Base-by-base conservation (phyloP, 805 yeast species). In the Candida michaelii region DNA sequence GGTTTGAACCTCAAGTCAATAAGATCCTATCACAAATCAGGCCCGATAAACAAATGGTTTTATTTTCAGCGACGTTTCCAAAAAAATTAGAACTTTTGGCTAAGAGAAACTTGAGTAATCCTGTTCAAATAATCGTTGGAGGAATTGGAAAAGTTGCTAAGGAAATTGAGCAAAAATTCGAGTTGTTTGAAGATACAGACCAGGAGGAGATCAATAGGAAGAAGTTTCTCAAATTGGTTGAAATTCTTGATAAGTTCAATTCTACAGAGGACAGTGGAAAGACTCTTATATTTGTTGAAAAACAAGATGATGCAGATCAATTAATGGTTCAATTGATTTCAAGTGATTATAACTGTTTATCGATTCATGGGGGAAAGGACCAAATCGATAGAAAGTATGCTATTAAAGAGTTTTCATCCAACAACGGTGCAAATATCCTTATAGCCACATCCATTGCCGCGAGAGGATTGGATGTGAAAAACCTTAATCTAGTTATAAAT, bases 391-490 rank as follows among this genome's bases (percentile, higher is more conserved):
- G 99, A 41, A 85, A 84, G 35, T 65, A 76, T 16, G 88, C 90
- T 2, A 76, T 93, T 30, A 69, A 74, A 11, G 87, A 80, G 39
- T 93, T 91, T 61, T 61, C 71, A 1, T 48, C 52, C 3, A 67
- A 60, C 5, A 84, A 88, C 11, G 70, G 72, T 0, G 65, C 80
- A 3, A 77, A 80, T 42, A 78, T 89, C 1, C 66, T 93, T 37
- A 78, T 93, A 19, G 96, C 97, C 6, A 93, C 99, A 0, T 93
- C 96, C 2, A 85, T 93, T 18, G 89, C 97, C 2, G 96, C 99
- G 0, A 73, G 99, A 48, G 99, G 99, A 0, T 67, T 93, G 17
- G 97, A 93, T 63, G 97, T 93, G n/a, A 85, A 89, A 40, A 84
- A 82, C 16, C 74, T 91, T 18, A 81, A 81, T 44, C 60, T 90